Percentiles rank a stretch among this genome's conserved stretches.
These are phyloP conservation scores for Abelmoschus esculentus DNA, from an alignment of 345 rosid species.

Conservation along the genomic window DNA sequence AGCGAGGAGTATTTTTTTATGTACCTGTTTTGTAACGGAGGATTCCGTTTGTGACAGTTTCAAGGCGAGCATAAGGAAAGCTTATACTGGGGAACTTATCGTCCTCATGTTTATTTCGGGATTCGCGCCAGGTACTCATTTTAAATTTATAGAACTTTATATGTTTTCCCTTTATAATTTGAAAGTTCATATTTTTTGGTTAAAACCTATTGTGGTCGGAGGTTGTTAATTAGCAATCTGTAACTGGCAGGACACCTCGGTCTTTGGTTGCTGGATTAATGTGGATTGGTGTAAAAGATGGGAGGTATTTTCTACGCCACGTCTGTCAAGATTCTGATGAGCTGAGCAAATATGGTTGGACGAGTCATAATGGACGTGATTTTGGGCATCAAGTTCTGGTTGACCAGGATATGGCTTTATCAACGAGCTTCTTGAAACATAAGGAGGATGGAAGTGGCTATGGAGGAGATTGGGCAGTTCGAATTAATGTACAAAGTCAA, in stretches of 20 bases:
- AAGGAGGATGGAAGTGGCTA: slow-evolving; percentile 63
- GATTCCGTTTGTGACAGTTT: slow-evolving; percentile 38
- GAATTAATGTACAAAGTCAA: slow-evolving; percentile 39
- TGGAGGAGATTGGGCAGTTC: slow-evolving; percentile 96
- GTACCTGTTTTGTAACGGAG: slow-evolving; percentile 5
- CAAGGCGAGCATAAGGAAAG: slow-evolving; percentile 78
- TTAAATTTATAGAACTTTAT: neutral
- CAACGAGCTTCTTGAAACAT: slow-evolving; percentile 74
- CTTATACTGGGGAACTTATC: slow-evolving; percentile 89
- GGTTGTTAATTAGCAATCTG: slow-evolving; percentile 13
- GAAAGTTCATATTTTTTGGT: neutral
- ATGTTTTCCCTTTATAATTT: neutral
- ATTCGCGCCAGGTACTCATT: slow-evolving; percentile 62
- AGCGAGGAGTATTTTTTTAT: neutral
- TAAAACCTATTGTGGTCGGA: neutral
- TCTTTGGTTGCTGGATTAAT: slow-evolving; percentile 82
- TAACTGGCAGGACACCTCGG: slow-evolving; percentile 54
- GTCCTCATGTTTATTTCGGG: slow-evolving; percentile 82
- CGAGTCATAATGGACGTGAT: slow-evolving; percentile 77
- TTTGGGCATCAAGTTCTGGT: slow-evolving; percentile 66
- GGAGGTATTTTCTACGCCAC: slow-evolving; percentile 58
- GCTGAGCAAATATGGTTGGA: slow-evolving; percentile 75
- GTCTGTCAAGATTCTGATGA: slow-evolving; percentile 71
- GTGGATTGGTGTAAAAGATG: slow-evolving; percentile 83
- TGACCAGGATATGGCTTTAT: slow-evolving; percentile 61